Evolutionary conservation across 345 rosid genomes (phyloP), one percentile per base, ranked within the genome.

Genomic region (Eucalyptus cloeziana): DNA sequence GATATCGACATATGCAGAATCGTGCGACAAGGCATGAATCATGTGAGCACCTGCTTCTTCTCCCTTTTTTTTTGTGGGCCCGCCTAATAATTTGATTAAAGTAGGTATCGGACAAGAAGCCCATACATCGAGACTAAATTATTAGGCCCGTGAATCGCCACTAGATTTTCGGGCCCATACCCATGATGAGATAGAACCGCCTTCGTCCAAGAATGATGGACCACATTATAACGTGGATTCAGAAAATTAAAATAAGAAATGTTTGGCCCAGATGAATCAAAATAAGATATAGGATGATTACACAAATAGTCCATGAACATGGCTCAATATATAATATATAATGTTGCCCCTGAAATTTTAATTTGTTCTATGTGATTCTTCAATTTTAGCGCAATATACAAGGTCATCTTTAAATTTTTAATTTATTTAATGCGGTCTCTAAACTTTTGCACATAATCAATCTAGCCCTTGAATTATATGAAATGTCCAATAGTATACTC

Each of bases 301-400:
- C 62, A 56, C 62, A 56, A 56, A 56, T 56, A 56, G 13, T 56
- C 30, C 30, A 24, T 6, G 6, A 56, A 56, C 3, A 22, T 56
- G 13, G 13, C 30, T 24, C 30, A 56, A 56, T 56, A 24, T 56
- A 24, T 24, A 56, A 56, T 56, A 22, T 56, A 24, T 24, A 56
- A 56, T 22, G 3, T 56, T 22, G 2, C 13, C 1, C 1, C 10
- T 24, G 1, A 56, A 56, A 6, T 56, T 56, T 56, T 9, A 24
- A 56, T 56, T 56, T 8, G 1, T 56, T 8, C 5, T 9, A 56
- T 2, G 9, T 24, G 0, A 25, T 22, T 22, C 3, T 22, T 2
- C 3, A 56, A 56, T 10, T 56, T 56, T 56, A 22, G 30, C 1
- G 30, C 30, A 24, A 10, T 56, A 4, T 56, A 24, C 1, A 56